These are phyloP conservation scores for Talaromyces sp. DNA, from an alignment of 2,329 filamentous ascomycete species.

Conservation along the genomic window DNA sequence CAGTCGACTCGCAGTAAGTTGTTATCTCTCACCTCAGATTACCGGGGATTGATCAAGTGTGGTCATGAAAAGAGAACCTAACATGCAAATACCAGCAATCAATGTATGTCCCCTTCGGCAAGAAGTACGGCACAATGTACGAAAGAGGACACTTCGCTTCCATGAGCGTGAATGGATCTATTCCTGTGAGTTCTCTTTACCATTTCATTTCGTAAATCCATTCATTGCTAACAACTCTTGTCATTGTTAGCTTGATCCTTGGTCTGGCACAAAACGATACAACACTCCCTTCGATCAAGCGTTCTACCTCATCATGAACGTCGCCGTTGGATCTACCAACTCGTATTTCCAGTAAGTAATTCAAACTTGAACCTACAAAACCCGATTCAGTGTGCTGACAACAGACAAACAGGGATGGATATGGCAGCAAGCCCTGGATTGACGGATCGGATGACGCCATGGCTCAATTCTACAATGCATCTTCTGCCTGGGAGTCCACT, in stretches of 20 bases:
- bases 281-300: slow-evolving; percentile 19
- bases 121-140: slow-evolving; percentile 20
- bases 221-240: not conserved
- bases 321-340: slow-evolving; percentile 10
- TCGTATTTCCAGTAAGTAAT: slow-evolving; percentile 16
- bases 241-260: slow-evolving; percentile 14
- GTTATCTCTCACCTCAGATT: no score
- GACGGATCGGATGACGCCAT: slow-evolving; percentile 8
- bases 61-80: not conserved
- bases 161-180: slow-evolving; percentile 19
- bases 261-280: slow-evolving; percentile 15
- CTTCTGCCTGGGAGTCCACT: slow-evolving; percentile 16
- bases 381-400: not conserved
- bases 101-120: slow-evolving; percentile 18
- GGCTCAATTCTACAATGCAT: slow-evolving; percentile 19
- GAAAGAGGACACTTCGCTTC: slow-evolving; percentile 16
- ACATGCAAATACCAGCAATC: slow-evolving; percentile 11
- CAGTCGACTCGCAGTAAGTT: slow-evolving; percentile 17
- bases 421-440: slow-evolving; percentile 18
- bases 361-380: not conserved
- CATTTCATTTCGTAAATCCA: no score
- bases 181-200: slow-evolving; percentile 9
- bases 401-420: slow-evolving; percentile 9
- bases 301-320: slow-evolving; percentile 19
- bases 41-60: not conserved